Base-by-base conservation (phyloP, 306 rosid genomes). In the Dalbergia cultrata region DNA sequence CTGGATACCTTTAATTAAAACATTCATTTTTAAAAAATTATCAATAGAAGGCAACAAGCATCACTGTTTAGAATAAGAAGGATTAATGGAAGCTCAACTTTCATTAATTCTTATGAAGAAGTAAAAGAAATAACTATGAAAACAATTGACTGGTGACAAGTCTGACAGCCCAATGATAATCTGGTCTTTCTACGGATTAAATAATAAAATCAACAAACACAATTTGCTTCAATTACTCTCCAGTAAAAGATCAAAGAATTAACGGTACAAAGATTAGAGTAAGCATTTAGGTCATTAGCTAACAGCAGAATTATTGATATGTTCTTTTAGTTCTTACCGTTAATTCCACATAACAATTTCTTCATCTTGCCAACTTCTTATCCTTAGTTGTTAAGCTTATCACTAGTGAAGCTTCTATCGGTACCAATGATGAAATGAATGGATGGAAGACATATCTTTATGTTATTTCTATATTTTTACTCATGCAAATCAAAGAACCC, bases 1-100 rank as follows among this genome's bases (percentile, higher is more conserved):
- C 99, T 92, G 90, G 85, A 93, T 65, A 96, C 93, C 99, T 96
- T 53, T 64, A 83, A 52, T 70, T 16, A 49, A 67, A 61, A 53
- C 54, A 47, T 18, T 54, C 22, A 70, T 77, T 53, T 26, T 72
- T 52, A 72, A 58, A 13, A 22, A 43, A 63, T 22, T 70, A 41
- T 6, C 65, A 57, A 79, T 26, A 39, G 22, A 82, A 66, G 70
- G 67, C 22, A 57, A 70, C 33, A 58, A 44, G 8, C 74, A 54
- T 7, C 35, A 45, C 9, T 65, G 22, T 35, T 67, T 67, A 13
- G 54, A 81, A 85, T 33, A 67, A 53, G 54, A 61, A 26, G 31
- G 35, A 13, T 26, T 26, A 26, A 26, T 1, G 31, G 17, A 50
- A 77, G 45, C 8, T 60, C 19, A 22, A 61, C 43, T 64, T 64